These are phyloP conservation scores for Cordyceps cateniannulata DNA, from an alignment of 2,329 filamentous ascomycete species.

Conservation along the genomic window DNA sequence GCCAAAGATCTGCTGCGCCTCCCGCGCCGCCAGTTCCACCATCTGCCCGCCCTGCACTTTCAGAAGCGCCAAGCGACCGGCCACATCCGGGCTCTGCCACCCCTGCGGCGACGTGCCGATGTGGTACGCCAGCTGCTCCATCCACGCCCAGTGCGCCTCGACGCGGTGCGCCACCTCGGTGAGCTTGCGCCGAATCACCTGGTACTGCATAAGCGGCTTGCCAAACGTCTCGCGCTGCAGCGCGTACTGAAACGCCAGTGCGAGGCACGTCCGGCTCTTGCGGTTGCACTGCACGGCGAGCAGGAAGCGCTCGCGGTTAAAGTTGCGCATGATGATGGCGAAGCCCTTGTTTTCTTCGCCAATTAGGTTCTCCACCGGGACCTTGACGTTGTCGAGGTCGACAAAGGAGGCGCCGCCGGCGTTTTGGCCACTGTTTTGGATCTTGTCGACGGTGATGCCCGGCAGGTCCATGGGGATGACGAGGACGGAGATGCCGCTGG, in stretches of 20 bases:
- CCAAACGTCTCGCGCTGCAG: conserved; percentile 51
- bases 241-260: conserved; percentile 46
- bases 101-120: conserved; percentile 28
- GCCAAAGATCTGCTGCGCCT: conserved; percentile 49
- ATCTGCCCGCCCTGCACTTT: conserved; percentile 45
- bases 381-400: conserved; percentile 47
- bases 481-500: conserved; percentile 48
- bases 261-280: conserved; percentile 49
- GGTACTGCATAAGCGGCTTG: conserved; percentile 48
- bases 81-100: conserved; percentile 27
- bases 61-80: conserved; percentile 24
- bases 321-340: conserved; percentile 52
- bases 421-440: conserved; percentile 61
- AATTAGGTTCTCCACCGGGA: conserved; percentile 46
- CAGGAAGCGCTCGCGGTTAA: conserved; percentile 53
- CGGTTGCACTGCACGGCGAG: conserved; percentile 51
- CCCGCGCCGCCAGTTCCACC: conserved; percentile 42
- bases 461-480: conserved; percentile 45
- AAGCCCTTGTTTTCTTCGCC: conserved; percentile 51
- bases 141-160: conserved; percentile 55
- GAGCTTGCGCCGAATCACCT: conserved; percentile 54
- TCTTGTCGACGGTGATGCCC: conserved; percentile 47
- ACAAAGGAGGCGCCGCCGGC: conserved; percentile 55
- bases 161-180: conserved; percentile 52
- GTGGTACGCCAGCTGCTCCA: conserved; percentile 55